Conservation (phyloP, 2,329 filamentous ascomycete species). For the Lasiodiplodia hormozganensis region DNA sequence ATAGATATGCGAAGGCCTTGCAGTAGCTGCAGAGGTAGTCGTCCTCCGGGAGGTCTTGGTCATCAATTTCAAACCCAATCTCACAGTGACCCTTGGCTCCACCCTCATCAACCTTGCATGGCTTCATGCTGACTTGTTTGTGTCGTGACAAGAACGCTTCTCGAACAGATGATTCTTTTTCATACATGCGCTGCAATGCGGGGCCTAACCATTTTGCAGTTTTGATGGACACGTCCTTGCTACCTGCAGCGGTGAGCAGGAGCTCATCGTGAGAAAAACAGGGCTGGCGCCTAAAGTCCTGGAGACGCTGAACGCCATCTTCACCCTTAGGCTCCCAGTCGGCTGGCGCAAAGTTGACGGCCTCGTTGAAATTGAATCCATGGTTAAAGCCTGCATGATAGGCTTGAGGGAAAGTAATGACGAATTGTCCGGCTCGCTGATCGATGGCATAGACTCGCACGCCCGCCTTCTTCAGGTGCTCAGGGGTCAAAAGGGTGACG, state of each 20-base stretch:
- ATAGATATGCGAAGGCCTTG: constrained; percentile 90
- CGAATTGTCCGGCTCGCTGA: constrained; percentile 92
- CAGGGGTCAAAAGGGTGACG: constrained; percentile 92
- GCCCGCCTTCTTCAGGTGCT: constrained; percentile 89
- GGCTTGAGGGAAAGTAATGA: constrained; percentile 94
- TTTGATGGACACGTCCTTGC: constrained; percentile 76
- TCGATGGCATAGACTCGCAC: constrained; percentile 95
- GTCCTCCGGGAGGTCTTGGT: constrained; percentile 83
- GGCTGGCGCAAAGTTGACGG: constrained; percentile 93
- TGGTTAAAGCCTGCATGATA: constrained; percentile 99
- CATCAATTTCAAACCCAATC: constrained; percentile 49
- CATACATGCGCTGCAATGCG: constrained; percentile 78
- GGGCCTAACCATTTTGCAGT: constrained; percentile 95
- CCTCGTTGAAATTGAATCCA: constrained; percentile 97
- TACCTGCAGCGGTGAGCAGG: constrained; percentile 85
- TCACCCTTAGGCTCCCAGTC: constrained; percentile 97
- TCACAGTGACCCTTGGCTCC: constrained; percentile 38
- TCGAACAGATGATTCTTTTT: constrained; percentile 74
- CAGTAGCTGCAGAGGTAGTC: constrained; percentile 92
- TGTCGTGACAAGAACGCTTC: constrained; percentile 54
- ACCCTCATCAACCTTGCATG: constrained; percentile 21
- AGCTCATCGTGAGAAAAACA: constrained; percentile 98
- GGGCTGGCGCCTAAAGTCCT: constrained; percentile 86
- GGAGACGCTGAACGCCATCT: constrained; percentile 82
- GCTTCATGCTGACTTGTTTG: constrained; percentile 16